Evolutionary conservation across 257 asterid species (phyloP).

Genomic region (Prunella vulgaris): DNA sequence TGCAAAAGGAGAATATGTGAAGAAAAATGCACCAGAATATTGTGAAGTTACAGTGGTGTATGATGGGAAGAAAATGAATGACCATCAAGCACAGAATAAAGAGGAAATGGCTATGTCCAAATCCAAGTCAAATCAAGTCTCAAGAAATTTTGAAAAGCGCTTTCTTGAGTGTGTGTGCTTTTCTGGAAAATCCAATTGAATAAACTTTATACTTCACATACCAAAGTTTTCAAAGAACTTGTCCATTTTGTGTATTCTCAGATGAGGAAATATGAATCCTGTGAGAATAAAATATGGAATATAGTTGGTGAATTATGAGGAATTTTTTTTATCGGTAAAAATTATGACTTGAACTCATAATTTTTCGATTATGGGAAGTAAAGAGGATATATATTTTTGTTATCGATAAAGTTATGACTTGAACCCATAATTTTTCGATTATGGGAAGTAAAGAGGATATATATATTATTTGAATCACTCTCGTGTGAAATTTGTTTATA

Average conservation of each 20-base stretch:
- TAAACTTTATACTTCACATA: neutral
- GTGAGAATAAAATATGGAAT: neutral
- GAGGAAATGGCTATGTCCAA: slow-evolving; percentile 21
- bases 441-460: too few species aligned
- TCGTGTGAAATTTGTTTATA: too few species aligned
- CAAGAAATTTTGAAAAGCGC: slow-evolving; percentile 34
- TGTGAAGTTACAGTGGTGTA: slow-evolving; percentile 54
- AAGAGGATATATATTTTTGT: too few species aligned
- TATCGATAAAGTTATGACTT: too few species aligned
- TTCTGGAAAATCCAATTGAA: slow-evolving; percentile 40
- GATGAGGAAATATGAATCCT: neutral
- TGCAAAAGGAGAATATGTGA: slow-evolving; percentile 61
- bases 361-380: too few species aligned
- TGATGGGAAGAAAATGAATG: slow-evolving; percentile 34
- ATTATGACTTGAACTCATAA: too few species aligned
- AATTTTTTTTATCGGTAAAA: too few species aligned
- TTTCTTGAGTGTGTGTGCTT: slow-evolving; percentile 67
- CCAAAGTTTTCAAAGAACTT: too few species aligned
- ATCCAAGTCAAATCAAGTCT: slow-evolving; percentile 19
- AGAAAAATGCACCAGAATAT: slow-evolving; percentile 55
- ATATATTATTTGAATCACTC: too few species aligned
- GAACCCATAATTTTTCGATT: too few species aligned
- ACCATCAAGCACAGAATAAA: slow-evolving; percentile 21
- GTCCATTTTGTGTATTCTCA: neutral
- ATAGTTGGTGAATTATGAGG: neutral